These are phyloP conservation scores for Trametes villosa DNA, from an alignment of 768 basidiomycete species.

Conservation along the genomic window DNA sequence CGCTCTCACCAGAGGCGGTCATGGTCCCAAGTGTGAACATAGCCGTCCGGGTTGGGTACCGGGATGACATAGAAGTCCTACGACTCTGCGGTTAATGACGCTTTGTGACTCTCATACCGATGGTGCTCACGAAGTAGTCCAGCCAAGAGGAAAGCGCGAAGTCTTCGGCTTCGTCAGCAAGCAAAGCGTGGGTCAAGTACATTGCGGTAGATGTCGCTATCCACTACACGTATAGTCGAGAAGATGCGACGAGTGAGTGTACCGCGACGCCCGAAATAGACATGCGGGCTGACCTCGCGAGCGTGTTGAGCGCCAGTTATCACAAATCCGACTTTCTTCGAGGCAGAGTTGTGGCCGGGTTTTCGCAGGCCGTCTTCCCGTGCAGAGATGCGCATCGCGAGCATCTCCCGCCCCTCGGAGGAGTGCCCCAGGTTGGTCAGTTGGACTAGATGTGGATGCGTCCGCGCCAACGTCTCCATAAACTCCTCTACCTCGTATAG, in stretches of 20 bases:
- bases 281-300: no score
- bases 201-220: conserved; percentile 74
- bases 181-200: conserved; percentile 74
- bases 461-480: conserved; percentile 48
- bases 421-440: conserved; percentile 59
- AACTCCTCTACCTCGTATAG: conserved; percentile 58
- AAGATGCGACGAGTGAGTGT: conserved; percentile 1
- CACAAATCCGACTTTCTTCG: conserved; percentile 53
- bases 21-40: conserved; percentile 70
- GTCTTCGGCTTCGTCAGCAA: conserved; percentile 51
- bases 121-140: conserved; percentile 50
- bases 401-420: conserved; percentile 62
- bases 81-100: not conserved
- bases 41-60: conserved; percentile 72
- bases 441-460: conserved; percentile 51
- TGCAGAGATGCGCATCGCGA: conserved; percentile 53
- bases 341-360: conserved; percentile 8
- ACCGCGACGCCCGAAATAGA: no score
- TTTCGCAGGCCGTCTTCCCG: conserved; percentile 15
- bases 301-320: conserved; percentile 77
- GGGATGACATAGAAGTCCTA: conserved; percentile 73
- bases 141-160: conserved; percentile 55
- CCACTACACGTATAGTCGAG: conserved; percentile 55
- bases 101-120: not conserved
- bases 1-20: conserved; percentile 62